A percentile compares a stretch with the other conserved stretches of the same genome.
phyloP scores from a whole-genome alignment of 2,329 filamentous ascomycete genomes.

The Pseudogymnoascus sp. region DNA sequence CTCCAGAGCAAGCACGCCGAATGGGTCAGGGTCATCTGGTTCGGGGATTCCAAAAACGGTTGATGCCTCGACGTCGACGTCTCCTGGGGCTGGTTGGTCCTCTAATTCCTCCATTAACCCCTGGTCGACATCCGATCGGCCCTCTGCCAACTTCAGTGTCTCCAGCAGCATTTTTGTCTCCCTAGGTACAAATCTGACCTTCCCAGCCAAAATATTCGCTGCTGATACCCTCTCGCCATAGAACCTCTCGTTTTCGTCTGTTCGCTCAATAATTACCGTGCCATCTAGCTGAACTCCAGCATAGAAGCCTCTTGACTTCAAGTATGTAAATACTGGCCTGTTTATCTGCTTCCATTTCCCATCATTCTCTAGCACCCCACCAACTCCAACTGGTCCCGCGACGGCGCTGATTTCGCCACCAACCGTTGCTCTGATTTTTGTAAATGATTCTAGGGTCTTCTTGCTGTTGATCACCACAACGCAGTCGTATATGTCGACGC shows the following conservation, averaged over 20 bases:
- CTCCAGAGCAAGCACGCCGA: conserved; percentile 83
- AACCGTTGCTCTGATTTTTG: conserved; percentile 68
- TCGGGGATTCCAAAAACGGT: conserved; percentile 70
- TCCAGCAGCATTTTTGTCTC: conserved; percentile 46
- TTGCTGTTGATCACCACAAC: conserved; percentile 87
- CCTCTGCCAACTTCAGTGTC: conserved; percentile 82
- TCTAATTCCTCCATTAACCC: conserved; percentile 57
- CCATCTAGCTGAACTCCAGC: conserved; percentile 82
- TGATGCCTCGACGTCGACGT: conserved; percentile 51
- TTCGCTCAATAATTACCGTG: conserved; percentile 75
- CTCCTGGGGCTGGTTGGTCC: conserved; percentile 65
- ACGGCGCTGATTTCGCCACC: conserved; percentile 73
- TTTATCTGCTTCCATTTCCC: conserved; percentile 49
- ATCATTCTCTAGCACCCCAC: conserved; percentile 45
- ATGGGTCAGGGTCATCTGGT: conserved; percentile 79
- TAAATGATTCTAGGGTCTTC: conserved; percentile 76
- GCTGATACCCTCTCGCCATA: conserved; percentile 62
- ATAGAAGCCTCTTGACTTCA: conserved; percentile 85
- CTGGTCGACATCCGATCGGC: conserved; percentile 67
- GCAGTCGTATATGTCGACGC: conserved; percentile 93
- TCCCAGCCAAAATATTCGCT: conserved; percentile 48
- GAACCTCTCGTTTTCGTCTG: conserved; percentile 82
- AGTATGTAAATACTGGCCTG: conserved; percentile 72
- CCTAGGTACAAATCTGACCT: conserved; percentile 24
- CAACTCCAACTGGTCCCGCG: conserved; percentile 70